Conservation (phyloP, 2,329 filamentous ascomycete genomes). For the Aspergillus sp. region DNA sequence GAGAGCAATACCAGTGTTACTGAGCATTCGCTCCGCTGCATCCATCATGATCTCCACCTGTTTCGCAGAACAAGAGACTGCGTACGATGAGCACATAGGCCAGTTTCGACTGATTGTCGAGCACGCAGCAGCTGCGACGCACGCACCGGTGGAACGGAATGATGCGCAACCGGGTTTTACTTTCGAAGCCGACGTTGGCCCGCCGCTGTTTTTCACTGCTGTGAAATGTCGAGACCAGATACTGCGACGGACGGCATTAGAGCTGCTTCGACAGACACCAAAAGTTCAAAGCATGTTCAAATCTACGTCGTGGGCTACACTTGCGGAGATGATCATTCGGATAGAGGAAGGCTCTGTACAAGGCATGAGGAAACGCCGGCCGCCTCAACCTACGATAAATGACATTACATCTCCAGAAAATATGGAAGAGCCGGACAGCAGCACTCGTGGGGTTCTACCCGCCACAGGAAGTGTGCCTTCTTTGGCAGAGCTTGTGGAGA, state of each 20-base stretch:
- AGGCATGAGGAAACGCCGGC: too few relatives aligned
- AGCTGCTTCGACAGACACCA: constrained; percentile 18
- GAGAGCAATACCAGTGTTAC: not conserved
- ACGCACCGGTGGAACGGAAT: not conserved
- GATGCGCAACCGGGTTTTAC: constrained; percentile 18
- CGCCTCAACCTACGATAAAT: too few relatives aligned
- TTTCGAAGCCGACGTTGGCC: constrained; percentile 21
- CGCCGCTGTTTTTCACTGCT: constrained; percentile 20
- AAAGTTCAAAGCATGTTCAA: constrained; percentile 25
- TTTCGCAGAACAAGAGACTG: not conserved
- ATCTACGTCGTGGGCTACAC: constrained; percentile 13
- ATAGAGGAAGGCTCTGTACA: constrained; percentile 4
- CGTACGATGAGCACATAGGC: not conserved
- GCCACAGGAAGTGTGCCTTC: too few relatives aligned
- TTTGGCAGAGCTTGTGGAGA: too few relatives aligned
- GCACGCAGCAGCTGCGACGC: constrained; percentile 11
- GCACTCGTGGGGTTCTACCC: too few relatives aligned
- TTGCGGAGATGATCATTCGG: constrained; percentile 17
- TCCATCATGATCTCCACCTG: not conserved
- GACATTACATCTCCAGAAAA: too few relatives aligned
- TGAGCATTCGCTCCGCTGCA: not conserved
- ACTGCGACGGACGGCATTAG: constrained; percentile 21
- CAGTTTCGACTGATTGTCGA: not conserved
- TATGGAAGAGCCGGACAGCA: too few relatives aligned
- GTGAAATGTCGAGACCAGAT: constrained; percentile 23